Percentiles rank a stretch among this genome's conserved stretches.
Conservation (phyloP, 371 early-diverging fungal species). For the Mortierella sp. region DNA sequence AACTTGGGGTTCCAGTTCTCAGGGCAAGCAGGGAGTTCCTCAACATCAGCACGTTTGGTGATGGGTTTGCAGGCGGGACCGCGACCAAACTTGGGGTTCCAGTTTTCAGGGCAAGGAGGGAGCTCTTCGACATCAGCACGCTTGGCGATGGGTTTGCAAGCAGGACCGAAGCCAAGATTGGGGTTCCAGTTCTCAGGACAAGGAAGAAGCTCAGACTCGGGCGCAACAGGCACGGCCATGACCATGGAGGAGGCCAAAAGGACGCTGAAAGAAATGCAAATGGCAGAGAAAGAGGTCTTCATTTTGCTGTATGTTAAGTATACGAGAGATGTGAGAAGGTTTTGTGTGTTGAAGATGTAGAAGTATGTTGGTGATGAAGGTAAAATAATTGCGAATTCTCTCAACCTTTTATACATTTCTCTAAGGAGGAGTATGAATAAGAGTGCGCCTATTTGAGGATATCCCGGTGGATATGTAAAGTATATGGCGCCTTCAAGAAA, state of each 20-base stretch:
- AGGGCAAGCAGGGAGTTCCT: not conserved
- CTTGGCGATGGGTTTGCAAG: not conserved
- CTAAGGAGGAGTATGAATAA: too few species aligned
- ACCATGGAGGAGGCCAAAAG: not conserved
- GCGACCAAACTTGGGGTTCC: slow-evolving; percentile 3
- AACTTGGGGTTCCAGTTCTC: not conserved
- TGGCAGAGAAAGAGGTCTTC: not conserved
- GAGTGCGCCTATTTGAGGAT: too few species aligned
- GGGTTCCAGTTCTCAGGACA: slow-evolving; percentile 16
- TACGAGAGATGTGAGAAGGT: not conserved
- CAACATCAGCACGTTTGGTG: not conserved
- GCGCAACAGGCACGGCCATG: not conserved
- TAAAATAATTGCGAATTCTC: too few species aligned
- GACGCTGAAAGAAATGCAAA: slow-evolving; percentile 1
- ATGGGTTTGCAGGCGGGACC: slow-evolving; percentile 5
- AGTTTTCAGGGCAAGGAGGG: slow-evolving; percentile 4
- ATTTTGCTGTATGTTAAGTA: not conserved
- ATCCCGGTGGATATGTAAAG: too few species aligned
- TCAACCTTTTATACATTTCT: too few species aligned
- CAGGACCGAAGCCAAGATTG: slow-evolving; percentile 8
- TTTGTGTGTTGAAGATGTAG: not conserved
- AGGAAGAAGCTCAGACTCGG: not conserved
- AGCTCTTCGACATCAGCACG: not conserved
- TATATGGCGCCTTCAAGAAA: too few species aligned
- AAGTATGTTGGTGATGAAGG: too few species aligned